Evolutionary conservation across 148 eudicot genomes (phyloP).

Genomic region (Suaeda aralocaspica): DNA sequence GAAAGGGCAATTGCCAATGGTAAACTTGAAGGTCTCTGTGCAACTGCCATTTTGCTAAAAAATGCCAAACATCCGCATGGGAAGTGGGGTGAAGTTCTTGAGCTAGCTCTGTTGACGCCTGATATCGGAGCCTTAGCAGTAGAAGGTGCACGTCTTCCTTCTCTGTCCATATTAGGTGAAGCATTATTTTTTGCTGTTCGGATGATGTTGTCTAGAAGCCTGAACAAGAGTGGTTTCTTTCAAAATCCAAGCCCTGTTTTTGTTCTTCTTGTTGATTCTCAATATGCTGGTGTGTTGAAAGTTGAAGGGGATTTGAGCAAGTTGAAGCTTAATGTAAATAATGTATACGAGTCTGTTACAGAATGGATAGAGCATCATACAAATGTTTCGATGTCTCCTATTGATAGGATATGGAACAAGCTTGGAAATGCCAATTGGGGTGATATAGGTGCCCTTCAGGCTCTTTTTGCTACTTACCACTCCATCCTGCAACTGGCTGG

Average conservation of each 20-base stretch:
- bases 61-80: slow-evolving; percentile 89
- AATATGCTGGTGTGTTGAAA: slow-evolving; percentile 76
- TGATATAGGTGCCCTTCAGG: slow-evolving; percentile 84
- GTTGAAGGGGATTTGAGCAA: slow-evolving; percentile 79
- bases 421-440: slow-evolving; percentile 98
- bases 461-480: slow-evolving; percentile 87
- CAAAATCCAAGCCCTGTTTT: slow-evolving; percentile 61
- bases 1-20: slow-evolving; percentile 80
- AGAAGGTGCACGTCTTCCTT: slow-evolving; percentile 47
- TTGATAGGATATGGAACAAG: slow-evolving; percentile 94
- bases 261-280: slow-evolving; percentile 72
- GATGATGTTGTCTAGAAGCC: slow-evolving; percentile 71
- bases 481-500: slow-evolving; percentile 69
- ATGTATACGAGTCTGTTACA: slow-evolving; percentile 75
- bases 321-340: slow-evolving; percentile 56
- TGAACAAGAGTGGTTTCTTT: slow-evolving; percentile 58
- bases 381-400: slow-evolving; percentile 56
- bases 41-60: slow-evolving; percentile 64
- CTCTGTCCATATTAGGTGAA: slow-evolving; percentile 58
- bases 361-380: slow-evolving; percentile 69
- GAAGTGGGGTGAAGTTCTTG: slow-evolving; percentile 87
- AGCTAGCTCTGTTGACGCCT: slow-evolving; percentile 67
- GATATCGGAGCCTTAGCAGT: slow-evolving; percentile 51
- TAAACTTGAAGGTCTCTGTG: slow-evolving; percentile 73
- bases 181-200: slow-evolving; percentile 76